These are phyloP conservation scores for Blastomyces parvus DNA, from an alignment of 2,329 filamentous ascomycete species.

Conservation along the genomic window DNA sequence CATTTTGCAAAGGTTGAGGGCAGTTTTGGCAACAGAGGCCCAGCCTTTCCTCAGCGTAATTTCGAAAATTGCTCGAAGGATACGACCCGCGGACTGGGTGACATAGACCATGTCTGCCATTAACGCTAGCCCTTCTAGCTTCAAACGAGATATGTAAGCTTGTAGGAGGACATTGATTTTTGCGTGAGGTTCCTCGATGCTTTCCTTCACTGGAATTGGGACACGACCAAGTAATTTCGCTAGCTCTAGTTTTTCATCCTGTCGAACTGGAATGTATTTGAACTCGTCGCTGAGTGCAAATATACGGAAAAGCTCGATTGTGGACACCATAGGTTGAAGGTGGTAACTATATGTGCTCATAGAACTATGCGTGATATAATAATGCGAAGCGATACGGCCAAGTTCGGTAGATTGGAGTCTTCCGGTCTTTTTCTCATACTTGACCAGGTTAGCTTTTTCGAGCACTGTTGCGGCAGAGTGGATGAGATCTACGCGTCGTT, in stretches of 20 bases:
- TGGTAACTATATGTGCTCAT: slow-evolving; percentile 97
- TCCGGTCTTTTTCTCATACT: slow-evolving; percentile 91
- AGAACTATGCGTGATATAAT: slow-evolving; percentile 92
- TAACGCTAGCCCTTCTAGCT: slow-evolving; percentile 82
- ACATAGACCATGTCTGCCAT: slow-evolving; percentile 99
- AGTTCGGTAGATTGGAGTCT: slow-evolving; percentile 85
- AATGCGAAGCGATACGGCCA: slow-evolving; percentile 91
- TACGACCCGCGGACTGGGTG: slow-evolving; percentile 93
- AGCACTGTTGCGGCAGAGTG: slow-evolving; percentile 85
- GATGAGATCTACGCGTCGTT: slow-evolving; percentile 93
- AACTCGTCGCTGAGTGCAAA: slow-evolving; percentile 96
- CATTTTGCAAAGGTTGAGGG: slow-evolving; percentile 95
- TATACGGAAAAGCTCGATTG: slow-evolving; percentile 91
- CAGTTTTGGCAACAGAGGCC: slow-evolving; percentile 84
- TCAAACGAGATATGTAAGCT: slow-evolving; percentile 90
- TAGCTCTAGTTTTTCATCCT: slow-evolving; percentile 94
- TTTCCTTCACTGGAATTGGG: slow-evolving; percentile 93
- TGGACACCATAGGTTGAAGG: slow-evolving; percentile 83
- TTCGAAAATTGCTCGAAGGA: slow-evolving; percentile 89
- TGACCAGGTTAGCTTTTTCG: slow-evolving; percentile 78
- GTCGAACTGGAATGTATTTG: slow-evolving; percentile 95
- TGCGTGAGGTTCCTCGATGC: slow-evolving; percentile 89
- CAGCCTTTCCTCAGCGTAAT: slow-evolving; percentile 96
- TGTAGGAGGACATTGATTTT: slow-evolving; percentile 98
- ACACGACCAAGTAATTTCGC: slow-evolving; percentile 83